phyloP scores from a whole-genome alignment of 495 filamentous ascomycete genomes.

The Usnea hakonensis region DNA sequence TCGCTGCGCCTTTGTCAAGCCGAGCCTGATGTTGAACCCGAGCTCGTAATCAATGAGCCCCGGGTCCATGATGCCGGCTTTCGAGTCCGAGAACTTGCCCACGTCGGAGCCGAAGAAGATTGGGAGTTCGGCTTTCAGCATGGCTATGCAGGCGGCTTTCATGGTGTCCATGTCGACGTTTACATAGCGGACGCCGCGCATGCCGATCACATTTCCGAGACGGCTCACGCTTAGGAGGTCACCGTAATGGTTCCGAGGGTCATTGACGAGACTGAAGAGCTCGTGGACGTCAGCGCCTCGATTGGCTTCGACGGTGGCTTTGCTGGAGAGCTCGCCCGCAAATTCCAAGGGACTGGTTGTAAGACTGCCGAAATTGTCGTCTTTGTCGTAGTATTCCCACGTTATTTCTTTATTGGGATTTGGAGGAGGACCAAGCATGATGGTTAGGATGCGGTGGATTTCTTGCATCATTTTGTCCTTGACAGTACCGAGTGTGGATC shows the following conservation, averaged over 20 bases:
- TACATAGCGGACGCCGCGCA: slow-evolving; percentile 64
- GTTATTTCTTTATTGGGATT: slow-evolving; percentile 55
- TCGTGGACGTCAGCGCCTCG: slow-evolving; percentile 45
- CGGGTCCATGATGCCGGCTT: slow-evolving; percentile 68
- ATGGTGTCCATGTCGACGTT: slow-evolving; percentile 68
- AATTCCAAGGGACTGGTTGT: slow-evolving; percentile 59
- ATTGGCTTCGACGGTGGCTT: slow-evolving; percentile 41
- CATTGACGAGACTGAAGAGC: slow-evolving; percentile 74
- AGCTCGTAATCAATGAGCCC: slow-evolving; percentile 65
- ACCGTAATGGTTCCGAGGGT: slow-evolving; percentile 66
- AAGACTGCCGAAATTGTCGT: slow-evolving; percentile 50
- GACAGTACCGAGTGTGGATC: slow-evolving; percentile 36
- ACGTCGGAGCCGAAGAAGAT: slow-evolving; percentile 88
- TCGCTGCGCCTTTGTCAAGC: slow-evolving; percentile 64
- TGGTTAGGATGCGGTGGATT: slow-evolving; percentile 67
- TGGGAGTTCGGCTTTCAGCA: slow-evolving; percentile 66
- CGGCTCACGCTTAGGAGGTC: slow-evolving; percentile 64
- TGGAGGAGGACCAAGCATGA: slow-evolving; percentile 73
- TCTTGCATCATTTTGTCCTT: slow-evolving; percentile 71
- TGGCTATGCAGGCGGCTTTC: slow-evolving; percentile 63
- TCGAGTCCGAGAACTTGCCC: slow-evolving; percentile 62
- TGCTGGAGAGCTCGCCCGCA: slow-evolving; percentile 43
- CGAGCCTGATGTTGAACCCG: slow-evolving; percentile 65
- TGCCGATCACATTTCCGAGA: slow-evolving; percentile 71
- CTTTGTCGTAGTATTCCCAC: slow-evolving; percentile 69